phyloP scores from a whole-genome alignment of 192 early-diverging fungal genomes.

The Entomortierella chlamydospora region DNA sequence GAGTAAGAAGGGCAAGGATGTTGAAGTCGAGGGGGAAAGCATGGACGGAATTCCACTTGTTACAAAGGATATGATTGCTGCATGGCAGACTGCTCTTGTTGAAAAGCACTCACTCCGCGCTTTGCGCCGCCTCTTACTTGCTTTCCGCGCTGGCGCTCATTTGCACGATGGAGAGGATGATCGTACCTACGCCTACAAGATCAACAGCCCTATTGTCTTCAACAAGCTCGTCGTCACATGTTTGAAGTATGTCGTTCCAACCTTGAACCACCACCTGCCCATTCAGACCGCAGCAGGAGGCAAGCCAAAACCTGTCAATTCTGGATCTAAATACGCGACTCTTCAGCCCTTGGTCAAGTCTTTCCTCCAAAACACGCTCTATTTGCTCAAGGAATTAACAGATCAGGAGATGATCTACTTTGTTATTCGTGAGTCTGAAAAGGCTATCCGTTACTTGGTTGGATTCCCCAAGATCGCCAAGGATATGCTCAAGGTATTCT shows the following conservation, averaged over 20 bases:
- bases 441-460: constrained; percentile 78
- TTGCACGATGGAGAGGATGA: constrained; percentile 76
- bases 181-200: constrained; percentile 70
- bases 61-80: constrained; percentile 78
- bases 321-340: constrained; percentile 74
- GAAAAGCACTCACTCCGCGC: constrained; percentile 74
- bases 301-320: constrained; percentile 53
- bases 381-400: constrained; percentile 85
- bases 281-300: constrained; percentile 31
- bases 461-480: constrained; percentile 86
- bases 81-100: constrained; percentile 75
- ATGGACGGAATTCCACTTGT: constrained; percentile 62
- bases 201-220: constrained; percentile 78
- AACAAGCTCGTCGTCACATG: constrained; percentile 84
- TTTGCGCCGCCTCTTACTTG: constrained; percentile 81
- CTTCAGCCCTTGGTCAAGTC: constrained; percentile 86
- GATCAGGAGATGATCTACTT: constrained; percentile 87
- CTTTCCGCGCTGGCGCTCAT: constrained; percentile 84
- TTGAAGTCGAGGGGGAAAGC: constrained; percentile 49
- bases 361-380: constrained; percentile 78
- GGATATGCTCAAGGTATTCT: constrained; percentile 87
- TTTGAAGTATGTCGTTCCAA: constrained; percentile 74
- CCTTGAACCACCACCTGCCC: constrained; percentile 76
- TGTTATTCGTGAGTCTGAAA: constrained; percentile 85
- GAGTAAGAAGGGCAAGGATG: constrained; percentile 36